Percentiles rank a stretch among this genome's conserved stretches.
Evolutionary conservation across 352 stramenopile species (phyloP).

Genomic region (Phytophthora hybrid): DNA sequence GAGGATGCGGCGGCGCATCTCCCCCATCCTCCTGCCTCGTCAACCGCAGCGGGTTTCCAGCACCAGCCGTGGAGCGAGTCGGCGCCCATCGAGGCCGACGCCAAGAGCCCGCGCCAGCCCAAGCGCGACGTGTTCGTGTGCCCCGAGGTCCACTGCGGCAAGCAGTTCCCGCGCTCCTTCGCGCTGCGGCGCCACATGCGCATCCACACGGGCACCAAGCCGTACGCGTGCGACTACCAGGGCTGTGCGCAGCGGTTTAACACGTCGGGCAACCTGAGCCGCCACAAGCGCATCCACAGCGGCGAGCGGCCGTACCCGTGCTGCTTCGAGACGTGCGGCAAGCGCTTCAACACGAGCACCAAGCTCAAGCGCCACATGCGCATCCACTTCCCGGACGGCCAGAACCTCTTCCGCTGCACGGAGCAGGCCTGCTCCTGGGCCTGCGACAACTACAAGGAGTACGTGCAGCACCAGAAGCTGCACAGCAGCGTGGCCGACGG

Average conservation of each 20-base stretch:
- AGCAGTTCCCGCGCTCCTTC: conserved; percentile 88
- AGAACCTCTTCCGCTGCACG: conserved; percentile 81
- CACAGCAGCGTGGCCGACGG: conserved; percentile 41
- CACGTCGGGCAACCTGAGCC: conserved; percentile 88
- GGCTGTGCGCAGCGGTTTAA: conserved; percentile 86
- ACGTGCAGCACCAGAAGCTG: conserved; percentile 75
- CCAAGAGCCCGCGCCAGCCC: conserved; percentile 16
- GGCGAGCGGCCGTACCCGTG: conserved; percentile 86
- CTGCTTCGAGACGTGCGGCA: conserved; percentile 78
- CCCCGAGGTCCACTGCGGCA: conserved; percentile 70
- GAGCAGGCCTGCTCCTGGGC: conserved; percentile 59
- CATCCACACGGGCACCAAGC: conserved; percentile 87
- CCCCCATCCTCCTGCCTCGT: conserved; percentile 45
- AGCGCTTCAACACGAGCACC: conserved; percentile 91
- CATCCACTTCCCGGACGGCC: conserved; percentile 84
- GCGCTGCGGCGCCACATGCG: conserved; percentile 84
- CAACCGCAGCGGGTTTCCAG: background rate
- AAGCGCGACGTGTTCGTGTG: conserved; percentile 31
- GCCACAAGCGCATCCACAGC: conserved; percentile 90
- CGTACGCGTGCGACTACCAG: conserved; percentile 82
- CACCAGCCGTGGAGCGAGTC: conserved; percentile 13
- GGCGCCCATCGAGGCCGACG: conserved; percentile 1
- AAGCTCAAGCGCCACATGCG: conserved; percentile 91
- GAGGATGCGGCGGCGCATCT: conserved; percentile 38
- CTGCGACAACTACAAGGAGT: conserved; percentile 91